Evolutionary conservation across 495 filamentous ascomycete species (phyloP).

Genomic region (Xylaria grammica): DNA sequence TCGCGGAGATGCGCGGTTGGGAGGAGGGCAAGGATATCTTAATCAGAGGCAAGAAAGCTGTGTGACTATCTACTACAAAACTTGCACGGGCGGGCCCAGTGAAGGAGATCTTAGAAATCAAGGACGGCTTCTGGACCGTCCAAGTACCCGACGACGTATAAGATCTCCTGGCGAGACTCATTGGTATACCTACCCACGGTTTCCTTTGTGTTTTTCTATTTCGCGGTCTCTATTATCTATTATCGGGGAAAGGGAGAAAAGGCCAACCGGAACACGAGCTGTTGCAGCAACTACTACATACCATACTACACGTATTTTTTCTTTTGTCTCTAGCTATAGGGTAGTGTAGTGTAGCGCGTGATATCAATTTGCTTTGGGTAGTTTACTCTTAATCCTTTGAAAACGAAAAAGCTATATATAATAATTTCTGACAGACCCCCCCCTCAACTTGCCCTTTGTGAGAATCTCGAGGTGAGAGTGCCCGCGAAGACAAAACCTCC

Average conservation of each 20-base stretch:
- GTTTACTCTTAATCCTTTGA: not conserved
- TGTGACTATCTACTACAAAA: slow-evolving; percentile 23
- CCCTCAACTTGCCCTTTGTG: too few relatives aligned
- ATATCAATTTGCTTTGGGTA: not conserved
- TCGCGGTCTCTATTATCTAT: not conserved
- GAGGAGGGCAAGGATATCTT: slow-evolving; percentile 40
- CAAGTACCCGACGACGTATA: not conserved
- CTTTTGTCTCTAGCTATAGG: not conserved
- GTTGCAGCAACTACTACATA: not conserved
- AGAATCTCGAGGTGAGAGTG: too few relatives aligned
- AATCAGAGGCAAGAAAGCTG: slow-evolving; percentile 18
- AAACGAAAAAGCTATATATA: not conserved
- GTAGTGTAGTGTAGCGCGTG: too few relatives aligned
- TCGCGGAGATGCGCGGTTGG: slow-evolving; percentile 45
- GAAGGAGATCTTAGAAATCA: slow-evolving; percentile 12
- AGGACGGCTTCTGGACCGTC: slow-evolving; percentile 14
- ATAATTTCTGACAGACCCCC: too few relatives aligned
- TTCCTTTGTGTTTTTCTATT: not conserved
- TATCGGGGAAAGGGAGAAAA: not conserved
- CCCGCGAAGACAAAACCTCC: too few relatives aligned
- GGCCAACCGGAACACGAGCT: not conserved
- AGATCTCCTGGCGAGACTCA: not conserved
- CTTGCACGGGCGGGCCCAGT: slow-evolving; percentile 3
- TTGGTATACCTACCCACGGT: not conserved
- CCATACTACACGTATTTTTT: not conserved